Base-by-base conservation (phyloP, 306 rosid genomes). In the Phaseolus lunatus region DNA sequence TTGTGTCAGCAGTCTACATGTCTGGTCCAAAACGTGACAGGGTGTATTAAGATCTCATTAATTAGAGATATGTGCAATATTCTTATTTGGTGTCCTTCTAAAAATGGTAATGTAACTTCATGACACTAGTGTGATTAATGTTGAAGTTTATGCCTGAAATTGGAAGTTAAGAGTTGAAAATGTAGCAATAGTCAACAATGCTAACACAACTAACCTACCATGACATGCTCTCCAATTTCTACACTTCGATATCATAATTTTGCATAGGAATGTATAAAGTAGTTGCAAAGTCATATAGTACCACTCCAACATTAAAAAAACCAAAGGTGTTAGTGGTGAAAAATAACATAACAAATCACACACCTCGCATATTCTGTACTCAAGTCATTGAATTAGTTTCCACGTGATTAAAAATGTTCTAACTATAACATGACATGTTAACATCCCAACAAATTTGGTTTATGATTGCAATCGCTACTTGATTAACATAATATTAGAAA, bases 191-290 rank as follows among this genome's bases (percentile, higher is more conserved):
- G 2, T 39, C 44, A 39, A 39, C 44, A 39, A 12, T 53, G 35
- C 65, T 35, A 76, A 58, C 48, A 49, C 54, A 68, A 75, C 35
- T 39, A 76, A 49, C 74, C 43, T 9, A 16, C 68, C 50, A 76
- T 20, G 45, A 39, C 61, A 50, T 27, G 52, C n/a, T 47, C 43
- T 37, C 48, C 4, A 50, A 70, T 41, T 75, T 61, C 69, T 24
- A 53, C 50, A 74, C 14, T 53, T 73, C 18, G 13, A 61, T 49
- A 23, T 67, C 76, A 66, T 14, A 61, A 19, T 53, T 67, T 61
- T 12, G 27, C 50, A 47, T 58, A 48, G 26, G 14, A 26, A 64
- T 39, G 23, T 33, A 33, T n/a, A 35, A 66, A 57, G 19, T 33
- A 67, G 65, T 81, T 65, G n/a, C 43, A 29, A 47, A 56, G 63